Evolutionary conservation across 1,284 basidiomycete genomes (phyloP).

Genomic region (Malassezia cuniculi): DNA sequence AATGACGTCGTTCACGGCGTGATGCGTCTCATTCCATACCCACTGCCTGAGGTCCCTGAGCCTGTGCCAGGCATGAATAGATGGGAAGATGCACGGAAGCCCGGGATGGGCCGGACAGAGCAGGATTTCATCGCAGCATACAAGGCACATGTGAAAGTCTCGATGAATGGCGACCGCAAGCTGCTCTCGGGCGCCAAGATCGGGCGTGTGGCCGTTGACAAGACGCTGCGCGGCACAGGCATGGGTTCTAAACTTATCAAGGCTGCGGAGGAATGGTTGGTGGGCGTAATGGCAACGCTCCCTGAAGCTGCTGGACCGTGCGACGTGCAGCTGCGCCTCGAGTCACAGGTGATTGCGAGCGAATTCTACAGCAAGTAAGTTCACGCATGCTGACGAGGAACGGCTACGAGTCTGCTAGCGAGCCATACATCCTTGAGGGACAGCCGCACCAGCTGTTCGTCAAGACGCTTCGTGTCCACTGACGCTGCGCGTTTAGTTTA

Average conservation of each 20-base stretch:
- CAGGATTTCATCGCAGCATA: neutral
- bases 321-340: slow-evolving; percentile 3
- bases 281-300: neutral
- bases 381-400: too few relatives aligned
- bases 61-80: too few relatives aligned
- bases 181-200: slow-evolving; percentile 12
- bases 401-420: slow-evolving; percentile 3
- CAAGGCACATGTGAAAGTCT: neutral
- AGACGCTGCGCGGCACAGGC: slow-evolving; percentile 3
- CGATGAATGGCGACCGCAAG: neutral
- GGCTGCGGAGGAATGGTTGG: slow-evolving; percentile 9
- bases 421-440: slow-evolving; percentile 9
- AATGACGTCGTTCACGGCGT: slow-evolving; percentile 4
- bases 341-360: slow-evolving; percentile 4
- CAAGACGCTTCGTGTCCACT: neutral
- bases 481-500: too few relatives aligned
- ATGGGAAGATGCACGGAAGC: too few relatives aligned
- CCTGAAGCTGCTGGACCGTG: neutral
- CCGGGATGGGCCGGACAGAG: slow-evolving; percentile 8
- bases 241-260: slow-evolving; percentile 1
- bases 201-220: slow-evolving; percentile 7
- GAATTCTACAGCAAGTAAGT: slow-evolving; percentile 8
- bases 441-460: slow-evolving; percentile 9
- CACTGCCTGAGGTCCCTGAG: neutral
- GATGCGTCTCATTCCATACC: slow-evolving; percentile 6